Percentiles rank a stretch among this genome's conserved stretches.
phyloP scores from a whole-genome alignment of 2,329 filamentous ascomycete genomes.

The Ceratocystis alfenasii region DNA sequence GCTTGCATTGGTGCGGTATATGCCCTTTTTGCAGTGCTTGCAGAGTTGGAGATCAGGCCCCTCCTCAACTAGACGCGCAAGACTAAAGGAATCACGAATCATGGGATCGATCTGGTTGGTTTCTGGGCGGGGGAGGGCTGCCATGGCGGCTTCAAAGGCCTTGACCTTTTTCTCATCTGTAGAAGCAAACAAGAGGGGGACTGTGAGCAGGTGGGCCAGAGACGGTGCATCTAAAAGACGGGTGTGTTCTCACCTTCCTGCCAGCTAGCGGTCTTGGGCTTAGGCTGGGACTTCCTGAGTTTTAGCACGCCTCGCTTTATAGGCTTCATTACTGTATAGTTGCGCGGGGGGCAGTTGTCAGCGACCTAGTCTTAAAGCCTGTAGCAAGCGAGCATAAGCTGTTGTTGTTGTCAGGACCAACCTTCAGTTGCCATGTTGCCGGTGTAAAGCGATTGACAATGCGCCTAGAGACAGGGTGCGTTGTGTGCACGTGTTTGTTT shows the following conservation, averaged over 20 bases:
- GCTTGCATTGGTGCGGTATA: conserved; percentile 62
- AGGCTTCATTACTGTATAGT: conserved; percentile 1
- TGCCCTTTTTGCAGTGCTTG: conserved; percentile 87
- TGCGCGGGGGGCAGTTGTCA: neutral
- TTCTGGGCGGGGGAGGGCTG: conserved; percentile 42
- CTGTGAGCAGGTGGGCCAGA: conserved; percentile 25
- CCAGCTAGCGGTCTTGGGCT: conserved; percentile 46
- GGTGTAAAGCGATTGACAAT: neutral
- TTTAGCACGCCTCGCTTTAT: conserved; percentile 38
- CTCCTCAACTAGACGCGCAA: conserved; percentile 71
- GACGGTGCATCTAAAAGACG: too few relatives aligned
- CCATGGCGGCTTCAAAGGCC: conserved; percentile 33
- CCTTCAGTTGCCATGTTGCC: conserved; percentile 3
- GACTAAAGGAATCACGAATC: conserved; percentile 67
- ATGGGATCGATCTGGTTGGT: conserved; percentile 62
- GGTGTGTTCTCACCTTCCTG: conserved; percentile 54
- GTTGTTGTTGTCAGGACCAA: neutral
- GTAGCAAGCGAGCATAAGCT: neutral
- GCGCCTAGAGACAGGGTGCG: neutral
- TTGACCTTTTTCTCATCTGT: conserved; percentile 46
- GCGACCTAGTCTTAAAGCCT: neutral
- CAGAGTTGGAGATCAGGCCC: conserved; percentile 68
- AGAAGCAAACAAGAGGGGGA: conserved; percentile 25
- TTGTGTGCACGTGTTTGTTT: neutral
- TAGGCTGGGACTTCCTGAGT: conserved; percentile 50